Conservation (phyloP, 257 asterid species). For the Capsicum baccatum region DNA sequence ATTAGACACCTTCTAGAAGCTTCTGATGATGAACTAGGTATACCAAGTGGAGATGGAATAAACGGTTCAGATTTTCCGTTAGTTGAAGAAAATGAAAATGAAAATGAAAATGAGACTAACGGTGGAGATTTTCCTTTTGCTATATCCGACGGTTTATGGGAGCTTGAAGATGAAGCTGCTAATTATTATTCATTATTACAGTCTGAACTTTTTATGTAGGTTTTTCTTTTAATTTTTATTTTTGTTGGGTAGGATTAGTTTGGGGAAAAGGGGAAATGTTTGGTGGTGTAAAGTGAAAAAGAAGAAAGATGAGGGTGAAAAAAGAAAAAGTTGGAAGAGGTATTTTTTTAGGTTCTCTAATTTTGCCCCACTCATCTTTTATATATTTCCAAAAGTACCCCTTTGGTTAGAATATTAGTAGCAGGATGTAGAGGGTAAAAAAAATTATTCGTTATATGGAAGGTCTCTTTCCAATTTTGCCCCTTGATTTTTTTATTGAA, state of each 20-base stretch:
- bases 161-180: conserved; percentile 77
- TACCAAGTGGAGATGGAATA: conserved; percentile 48
- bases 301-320: conserved; percentile 8
- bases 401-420: conserved; percentile 38
- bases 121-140: conserved; percentile 40
- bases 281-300: conserved; percentile 31
- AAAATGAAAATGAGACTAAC: conserved; percentile 23
- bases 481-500: not conserved
- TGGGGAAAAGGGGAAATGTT: not conserved
- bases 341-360: conserved; percentile 32
- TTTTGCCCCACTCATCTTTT: conserved; percentile 49
- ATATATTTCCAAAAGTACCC: conserved; percentile 32
- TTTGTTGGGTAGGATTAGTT: not conserved
- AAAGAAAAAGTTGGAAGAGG: conserved; percentile 38
- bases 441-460: not conserved
- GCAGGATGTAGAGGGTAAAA: not conserved
- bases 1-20: conserved; percentile 90
- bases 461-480: not conserved
- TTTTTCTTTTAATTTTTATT: not conserved
- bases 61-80: conserved; percentile 35
- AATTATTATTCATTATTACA: conserved; percentile 62
- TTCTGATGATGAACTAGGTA: conserved; percentile 88
- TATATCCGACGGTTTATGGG: conserved; percentile 66
- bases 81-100: conserved; percentile 21
- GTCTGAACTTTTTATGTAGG: conserved; percentile 74